Evolutionary conservation across 169 alveolate genomes (phyloP), one percentile per base, ranked within the genome.

Genomic region (Prorocentrum cordatum): DNA sequence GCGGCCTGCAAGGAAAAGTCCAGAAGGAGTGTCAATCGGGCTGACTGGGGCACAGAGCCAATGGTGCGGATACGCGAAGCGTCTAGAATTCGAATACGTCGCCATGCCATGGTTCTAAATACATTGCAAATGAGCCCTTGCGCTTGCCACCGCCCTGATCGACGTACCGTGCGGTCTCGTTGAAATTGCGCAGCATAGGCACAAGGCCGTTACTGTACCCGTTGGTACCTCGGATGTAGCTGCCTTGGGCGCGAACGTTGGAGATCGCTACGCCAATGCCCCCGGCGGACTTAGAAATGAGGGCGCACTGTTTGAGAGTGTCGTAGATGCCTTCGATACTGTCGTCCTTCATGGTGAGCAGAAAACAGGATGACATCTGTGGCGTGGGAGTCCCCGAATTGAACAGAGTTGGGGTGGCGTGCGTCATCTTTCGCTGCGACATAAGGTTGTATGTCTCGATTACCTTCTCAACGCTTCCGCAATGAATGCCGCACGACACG

Each of bases 81-180:
- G n/a, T n/a, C n/a, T n/a, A n/a, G n/a, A n/a, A 39, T 39, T 96
- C 99, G 59, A 96, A 95, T 47, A 97, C 93, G 85, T 98, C 99
- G 12, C 98, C 96, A 83, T 98, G 99, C 99, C 99, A 98, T 54
- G 99, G 99, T 93, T 98, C 99, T 83, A 98, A 89, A 92, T 98
- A 98, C 39, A 97, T 95, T 70, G 99, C 99, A 87, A 98, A 95
- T 12, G 99, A 95, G 61, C 99, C 99, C 92, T 99, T 95, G 92
- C 98, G 96, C 39, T 98, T 99, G 62, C 99, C 99, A 6, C 96
- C 96, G 5, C 87, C 96, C 68, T 93, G 95, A 38, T 93, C 95
- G 47, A 94, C 94, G 83, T 94, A 94, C 22, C 96, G 91, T 39
- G 95, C 94, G 5, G 95, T 92, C 29, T 87, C 93, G 66, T 93